Evolutionary conservation across 768 basidiomycete species (phyloP), one percentile per base, ranked within the genome.

Genomic region (Lentinula detonsa): DNA sequence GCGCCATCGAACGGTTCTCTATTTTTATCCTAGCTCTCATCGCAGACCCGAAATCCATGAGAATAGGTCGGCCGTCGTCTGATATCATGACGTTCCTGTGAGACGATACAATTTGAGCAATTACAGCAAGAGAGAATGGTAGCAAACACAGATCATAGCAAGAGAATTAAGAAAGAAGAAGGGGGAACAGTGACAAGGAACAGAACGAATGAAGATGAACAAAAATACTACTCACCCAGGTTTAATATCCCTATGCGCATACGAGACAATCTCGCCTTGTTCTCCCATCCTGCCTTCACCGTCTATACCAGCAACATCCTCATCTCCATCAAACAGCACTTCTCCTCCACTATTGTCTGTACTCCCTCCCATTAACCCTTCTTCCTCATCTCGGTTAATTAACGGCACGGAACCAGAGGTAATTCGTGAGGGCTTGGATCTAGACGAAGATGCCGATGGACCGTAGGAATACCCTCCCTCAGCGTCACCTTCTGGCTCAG

Each of bases 21-120:
- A 98, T 82, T 28, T 77, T 79, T 61, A 98, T 85, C 34, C 95
- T 80, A 4, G 97, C 97, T 72, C 90, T 91, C 68, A 88, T 80
- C 1, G 90, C 83, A 64, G 94, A 97, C 18, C 97, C 97, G 73
- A 99, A 95, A 73, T 99, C 97, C 97, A 99, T 99, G 8, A 99
- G 83, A 61, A 99, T 91, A 1, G 97, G 91, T 8, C 82, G 78
- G 1, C 91, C 93, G 58, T 97, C 91, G 68, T 99, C 96, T 13
- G 95, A 84, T 61, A 98, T 83, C 96, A 99, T 99, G 61, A 99
- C 82, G 69, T 99, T 99, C 55, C 95, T 98, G 61, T 16, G n/a
- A 34, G 11, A 18, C 16, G 15, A 51, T 46, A 31, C 52, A 8
- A 21, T 16, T 13, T 54, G 6, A 56, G 54, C 34, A 51, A 13